phyloP scores from a whole-genome alignment of 352 stramenopile genomes.

The Phytophthora syringae region DNA sequence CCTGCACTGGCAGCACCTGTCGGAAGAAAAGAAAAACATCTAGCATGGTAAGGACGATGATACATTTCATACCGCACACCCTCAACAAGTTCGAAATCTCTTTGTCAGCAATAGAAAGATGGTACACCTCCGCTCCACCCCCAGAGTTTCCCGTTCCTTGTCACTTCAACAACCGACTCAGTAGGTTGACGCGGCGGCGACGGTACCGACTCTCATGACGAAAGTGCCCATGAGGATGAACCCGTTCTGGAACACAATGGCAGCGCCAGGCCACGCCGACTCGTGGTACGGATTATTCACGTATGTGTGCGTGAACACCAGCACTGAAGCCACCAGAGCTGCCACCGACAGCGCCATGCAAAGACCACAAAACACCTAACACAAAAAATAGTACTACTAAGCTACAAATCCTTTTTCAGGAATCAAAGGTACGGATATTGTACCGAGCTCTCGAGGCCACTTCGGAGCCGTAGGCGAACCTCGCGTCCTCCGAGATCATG shows the following conservation, averaged over 20 bases:
- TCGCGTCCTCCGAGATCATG: slow-evolving; percentile 58
- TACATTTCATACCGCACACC: too few relatives aligned
- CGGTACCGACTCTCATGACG: slow-evolving; percentile 59
- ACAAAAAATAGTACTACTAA: slow-evolving; percentile 5
- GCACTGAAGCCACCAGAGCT: slow-evolving; percentile 50
- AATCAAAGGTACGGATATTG: background rate
- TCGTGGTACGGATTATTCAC: slow-evolving; percentile 62
- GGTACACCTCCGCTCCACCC: background rate
- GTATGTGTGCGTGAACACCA: slow-evolving; percentile 70
- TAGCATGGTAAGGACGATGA: slow-evolving; percentile 11
- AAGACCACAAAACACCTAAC: slow-evolving; percentile 56
- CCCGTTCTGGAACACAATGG: slow-evolving; percentile 68
- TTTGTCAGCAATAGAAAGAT: background rate
- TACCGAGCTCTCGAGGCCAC: slow-evolving; percentile 55
- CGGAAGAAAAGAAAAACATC: slow-evolving; percentile 9
- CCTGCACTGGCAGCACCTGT: slow-evolving; percentile 8
- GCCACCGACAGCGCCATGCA: slow-evolving; percentile 53
- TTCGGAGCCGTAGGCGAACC: slow-evolving; percentile 51
- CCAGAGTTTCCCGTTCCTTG: background rate
- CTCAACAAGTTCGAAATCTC: too few relatives aligned
- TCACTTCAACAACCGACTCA: slow-evolving; percentile 8
- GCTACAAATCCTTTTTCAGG: background rate
- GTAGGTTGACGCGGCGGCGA: slow-evolving; percentile 41
- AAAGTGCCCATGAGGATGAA: slow-evolving; percentile 64
- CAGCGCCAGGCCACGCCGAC: slow-evolving; percentile 61